phyloP scores from a whole-genome alignment of 176 grass and related monocot genomes.

The Oryza officinalis region DNA sequence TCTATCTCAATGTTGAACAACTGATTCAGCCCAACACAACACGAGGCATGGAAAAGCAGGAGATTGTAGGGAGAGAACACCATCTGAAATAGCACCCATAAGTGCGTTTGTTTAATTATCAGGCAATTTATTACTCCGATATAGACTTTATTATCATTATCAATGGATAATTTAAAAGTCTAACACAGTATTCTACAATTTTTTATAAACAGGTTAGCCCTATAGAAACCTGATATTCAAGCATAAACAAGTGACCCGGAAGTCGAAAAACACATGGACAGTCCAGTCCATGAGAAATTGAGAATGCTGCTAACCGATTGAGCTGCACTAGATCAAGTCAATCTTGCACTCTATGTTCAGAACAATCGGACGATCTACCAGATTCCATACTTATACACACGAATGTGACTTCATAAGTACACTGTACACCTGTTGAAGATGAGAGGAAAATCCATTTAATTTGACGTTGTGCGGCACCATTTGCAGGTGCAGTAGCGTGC shows the following conservation, averaged over 20 bases:
- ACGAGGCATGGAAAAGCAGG: no score
- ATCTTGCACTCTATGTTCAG: background rate
- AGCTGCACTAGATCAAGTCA: background rate
- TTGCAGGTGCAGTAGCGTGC: background rate
- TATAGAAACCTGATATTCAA: background rate
- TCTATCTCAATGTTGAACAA: slow-evolving; percentile 93
- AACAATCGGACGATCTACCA: background rate
- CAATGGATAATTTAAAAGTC: background rate
- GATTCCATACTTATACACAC: slow-evolving; percentile 1
- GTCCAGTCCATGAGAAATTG: background rate
- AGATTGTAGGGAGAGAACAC: no score
- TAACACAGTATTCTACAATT: background rate
- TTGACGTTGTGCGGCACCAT: background rate
- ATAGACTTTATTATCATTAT: background rate
- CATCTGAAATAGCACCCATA: no score
- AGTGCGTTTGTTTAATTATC: background rate
- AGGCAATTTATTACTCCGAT: no score
- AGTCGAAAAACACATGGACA: background rate
- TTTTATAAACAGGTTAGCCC: background rate
- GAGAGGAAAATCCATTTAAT: no score
- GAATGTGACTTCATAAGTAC: slow-evolving; percentile 12
- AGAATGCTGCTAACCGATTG: background rate
- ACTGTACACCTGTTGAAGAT: slow-evolving; percentile 9
- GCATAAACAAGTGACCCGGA: background rate
- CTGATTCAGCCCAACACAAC: slow-evolving; percentile 89